These are phyloP conservation scores for Taphrina deformans DNA, from an alignment of 1,139 yeast species.

Conservation along the genomic window DNA sequence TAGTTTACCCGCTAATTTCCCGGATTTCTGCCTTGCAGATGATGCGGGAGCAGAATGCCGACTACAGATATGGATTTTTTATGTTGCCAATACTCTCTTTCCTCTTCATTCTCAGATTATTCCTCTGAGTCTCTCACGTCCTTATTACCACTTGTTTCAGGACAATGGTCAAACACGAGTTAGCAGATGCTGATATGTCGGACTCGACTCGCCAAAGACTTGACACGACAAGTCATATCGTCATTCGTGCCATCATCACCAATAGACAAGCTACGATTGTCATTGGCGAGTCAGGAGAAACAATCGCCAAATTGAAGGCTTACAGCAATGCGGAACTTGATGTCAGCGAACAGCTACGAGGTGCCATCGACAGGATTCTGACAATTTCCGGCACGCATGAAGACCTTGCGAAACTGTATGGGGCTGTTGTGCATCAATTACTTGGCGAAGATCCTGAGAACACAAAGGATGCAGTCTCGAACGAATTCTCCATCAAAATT, in stretches of 20 bases:
- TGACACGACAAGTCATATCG: conserved; percentile 37
- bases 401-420: conserved; percentile 61
- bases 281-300: conserved; percentile 36
- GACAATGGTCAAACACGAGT: conserved; percentile 9
- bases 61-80: too few species aligned
- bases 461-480: conserved; percentile 51
- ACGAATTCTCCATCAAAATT: conserved; percentile 59
- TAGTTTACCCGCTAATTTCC: background rate
- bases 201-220: background rate
- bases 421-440: background rate
- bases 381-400: conserved; percentile 76
- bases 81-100: too few species aligned
- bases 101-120: background rate
- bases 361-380: conserved; percentile 74
- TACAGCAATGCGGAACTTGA: conserved; percentile 66
- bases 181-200: conserved; percentile 11
- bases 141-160: background rate
- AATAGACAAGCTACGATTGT: conserved; percentile 39
- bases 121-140: conserved; percentile 6
- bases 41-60: too few species aligned
- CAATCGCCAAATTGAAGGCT: conserved; percentile 53
- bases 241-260: conserved; percentile 37
- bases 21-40: background rate
- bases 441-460: conserved; percentile 4
- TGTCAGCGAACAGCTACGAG: conserved; percentile 75